phyloP scores from a whole-genome alignment of 1,284 basidiomycete genomes.

The Mycena sp. region DNA sequence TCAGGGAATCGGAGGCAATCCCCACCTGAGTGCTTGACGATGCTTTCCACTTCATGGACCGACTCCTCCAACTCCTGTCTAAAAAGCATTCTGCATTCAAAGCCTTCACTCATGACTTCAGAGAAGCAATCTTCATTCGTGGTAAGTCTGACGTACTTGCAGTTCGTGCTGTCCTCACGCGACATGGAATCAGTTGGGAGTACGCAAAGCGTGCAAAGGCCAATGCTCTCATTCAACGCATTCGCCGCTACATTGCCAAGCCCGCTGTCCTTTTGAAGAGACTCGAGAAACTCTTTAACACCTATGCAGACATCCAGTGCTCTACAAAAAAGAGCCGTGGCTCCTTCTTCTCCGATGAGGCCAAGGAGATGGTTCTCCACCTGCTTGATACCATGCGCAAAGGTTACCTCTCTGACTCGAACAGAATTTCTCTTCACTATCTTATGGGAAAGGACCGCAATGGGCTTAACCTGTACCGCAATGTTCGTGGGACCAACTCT shows the following conservation, averaged over 20 bases:
- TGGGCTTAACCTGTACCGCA: constrained; percentile 7
- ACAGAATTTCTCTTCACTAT: not conserved
- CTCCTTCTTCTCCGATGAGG: constrained; percentile 6
- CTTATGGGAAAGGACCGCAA: constrained; percentile 7
- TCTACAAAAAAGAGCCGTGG: not conserved
- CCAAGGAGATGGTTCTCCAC: constrained; percentile 1
- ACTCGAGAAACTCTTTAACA: not conserved
- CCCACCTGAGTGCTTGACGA: not conserved
- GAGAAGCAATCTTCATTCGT: constrained; percentile 2
- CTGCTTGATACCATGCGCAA: not conserved
- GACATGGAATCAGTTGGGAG: not conserved
- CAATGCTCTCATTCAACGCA: not conserved
- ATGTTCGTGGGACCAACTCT: not conserved
- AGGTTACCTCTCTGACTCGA: constrained; percentile 12
- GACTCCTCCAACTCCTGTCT: not conserved
- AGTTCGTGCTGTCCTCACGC: not conserved
- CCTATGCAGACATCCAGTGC: not conserved
- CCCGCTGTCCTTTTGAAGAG: not conserved
- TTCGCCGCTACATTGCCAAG: not conserved
- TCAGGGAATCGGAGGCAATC: not conserved
- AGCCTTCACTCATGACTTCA: not conserved
- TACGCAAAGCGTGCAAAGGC: constrained; percentile 3
- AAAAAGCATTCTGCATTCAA: constrained; percentile 1
- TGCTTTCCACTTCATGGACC: not conserved
- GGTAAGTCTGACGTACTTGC: not conserved